Conservation (phyloP, 176 grass and related monocot species). For the Hyparrhenia diplandra region DNA sequence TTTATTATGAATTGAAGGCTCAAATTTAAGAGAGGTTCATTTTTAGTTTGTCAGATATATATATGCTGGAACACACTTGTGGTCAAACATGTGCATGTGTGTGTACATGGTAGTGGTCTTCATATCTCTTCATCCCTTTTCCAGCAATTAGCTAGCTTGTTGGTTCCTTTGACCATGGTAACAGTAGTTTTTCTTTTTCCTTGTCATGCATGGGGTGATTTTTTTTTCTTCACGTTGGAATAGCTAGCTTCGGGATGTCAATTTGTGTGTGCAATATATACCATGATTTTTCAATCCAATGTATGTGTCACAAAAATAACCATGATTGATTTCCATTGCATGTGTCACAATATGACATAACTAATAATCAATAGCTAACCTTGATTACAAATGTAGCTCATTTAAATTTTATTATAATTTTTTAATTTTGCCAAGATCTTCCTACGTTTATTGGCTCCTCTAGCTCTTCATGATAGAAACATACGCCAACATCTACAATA, state of each 20-base stretch:
- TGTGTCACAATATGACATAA: neutral
- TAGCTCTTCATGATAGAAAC: neutral
- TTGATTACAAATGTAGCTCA: no score
- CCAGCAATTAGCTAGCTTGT: neutral
- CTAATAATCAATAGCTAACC: neutral
- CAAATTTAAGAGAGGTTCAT: neutral
- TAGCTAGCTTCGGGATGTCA: neutral
- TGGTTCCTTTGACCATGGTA: neutral
- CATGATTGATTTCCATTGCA: no score
- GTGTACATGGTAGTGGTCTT: neutral
- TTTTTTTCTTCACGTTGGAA: neutral
- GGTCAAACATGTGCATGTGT: neutral
- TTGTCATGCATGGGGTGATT: neutral
- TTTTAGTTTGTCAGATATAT: neutral
- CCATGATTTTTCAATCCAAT: no score
- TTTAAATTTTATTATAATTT: neutral
- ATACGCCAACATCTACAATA: neutral
- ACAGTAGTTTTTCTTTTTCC: neutral
- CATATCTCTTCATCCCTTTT: neutral
- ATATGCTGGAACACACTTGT: neutral
- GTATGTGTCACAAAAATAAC: no score
- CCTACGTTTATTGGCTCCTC: neutral
- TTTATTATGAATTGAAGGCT: neutral
- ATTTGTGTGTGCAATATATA: neutral
- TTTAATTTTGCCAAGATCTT: no score